Percentiles rank a stretch among this genome's conserved stretches.
Conservation (phyloP, 345 rosid species). For the Euclidium syriacum region DNA sequence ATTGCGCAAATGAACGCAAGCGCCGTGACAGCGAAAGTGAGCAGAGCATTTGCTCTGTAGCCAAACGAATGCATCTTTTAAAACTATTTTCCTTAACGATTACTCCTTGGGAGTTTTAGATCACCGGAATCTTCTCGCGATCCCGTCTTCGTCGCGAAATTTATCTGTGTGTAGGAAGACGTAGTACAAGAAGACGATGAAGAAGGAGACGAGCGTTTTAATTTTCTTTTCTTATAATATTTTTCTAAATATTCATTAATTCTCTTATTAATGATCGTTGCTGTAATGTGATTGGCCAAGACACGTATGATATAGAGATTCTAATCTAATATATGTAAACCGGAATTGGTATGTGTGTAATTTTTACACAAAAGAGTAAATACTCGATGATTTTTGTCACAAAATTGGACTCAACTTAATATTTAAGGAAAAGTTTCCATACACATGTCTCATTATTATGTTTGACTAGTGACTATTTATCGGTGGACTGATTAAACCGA, state of each 20-base stretch:
- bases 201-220: slow-evolving; percentile 19
- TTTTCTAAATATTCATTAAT: background rate
- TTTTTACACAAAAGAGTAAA: no score
- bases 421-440: background rate
- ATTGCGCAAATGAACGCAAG: slow-evolving; percentile 83
- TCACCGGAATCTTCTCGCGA: background rate
- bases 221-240: background rate
- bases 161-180: background rate
- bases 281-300: slow-evolving; percentile 23
- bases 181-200: background rate
- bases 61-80: slow-evolving; percentile 80
- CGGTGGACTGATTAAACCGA: no score
- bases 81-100: background rate
- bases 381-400: background rate
- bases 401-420: background rate
- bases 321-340: no score
- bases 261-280: background rate
- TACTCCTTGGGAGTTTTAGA: background rate
- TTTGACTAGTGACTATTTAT: no score
- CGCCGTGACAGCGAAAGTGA: slow-evolving; percentile 74
- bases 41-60: slow-evolving; percentile 83
- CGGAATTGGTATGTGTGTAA: no score
- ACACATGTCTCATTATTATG: no score
- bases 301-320: slow-evolving; percentile 29
- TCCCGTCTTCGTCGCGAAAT: slow-evolving; percentile 9